Conservation (phyloP, 2,329 filamentous ascomycete genomes). For the Penicillium italicum region DNA sequence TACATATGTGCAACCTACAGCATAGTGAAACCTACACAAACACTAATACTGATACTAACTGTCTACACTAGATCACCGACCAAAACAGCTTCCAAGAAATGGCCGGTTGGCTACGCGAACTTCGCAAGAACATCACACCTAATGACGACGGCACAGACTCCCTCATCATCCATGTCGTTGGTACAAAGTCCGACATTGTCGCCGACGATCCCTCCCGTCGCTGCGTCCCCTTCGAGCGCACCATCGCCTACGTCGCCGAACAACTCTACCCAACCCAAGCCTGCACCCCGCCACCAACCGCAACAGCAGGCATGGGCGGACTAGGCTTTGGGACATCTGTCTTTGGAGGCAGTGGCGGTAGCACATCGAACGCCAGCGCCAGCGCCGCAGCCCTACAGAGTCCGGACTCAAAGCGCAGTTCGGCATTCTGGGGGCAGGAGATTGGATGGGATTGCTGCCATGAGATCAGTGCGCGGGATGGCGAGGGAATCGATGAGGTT, state of each 20-base stretch:
- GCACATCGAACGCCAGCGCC: conserved; percentile 26
- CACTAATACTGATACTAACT: not conserved
- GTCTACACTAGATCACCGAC: conserved; percentile 63
- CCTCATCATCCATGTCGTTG: conserved; percentile 89
- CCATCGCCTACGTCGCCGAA: conserved; percentile 92
- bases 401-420: conserved; percentile 46
- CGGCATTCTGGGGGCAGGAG: conserved; percentile 74
- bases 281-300: conserved; percentile 65
- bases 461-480: conserved; percentile 90
- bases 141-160: conserved; percentile 57
- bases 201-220: conserved; percentile 73
- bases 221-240: conserved; percentile 89
- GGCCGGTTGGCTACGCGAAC: conserved; percentile 83
- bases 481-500: conserved; percentile 94
- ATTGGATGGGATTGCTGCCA: conserved; percentile 96
- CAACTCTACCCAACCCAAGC: conserved; percentile 71
- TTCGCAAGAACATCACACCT: conserved; percentile 69
- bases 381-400: conserved; percentile 26
- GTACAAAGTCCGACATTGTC: conserved; percentile 89
- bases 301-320: conserved; percentile 32
- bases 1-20: not conserved
- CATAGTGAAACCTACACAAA: too few species aligned
- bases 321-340: conserved; percentile 15
- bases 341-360: conserved; percentile 22
- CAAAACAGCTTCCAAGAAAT: conserved; percentile 83